Evolutionary conservation across 2,329 filamentous ascomycete genomes (phyloP).

Genomic region (Sclerotinia spermophila): DNA sequence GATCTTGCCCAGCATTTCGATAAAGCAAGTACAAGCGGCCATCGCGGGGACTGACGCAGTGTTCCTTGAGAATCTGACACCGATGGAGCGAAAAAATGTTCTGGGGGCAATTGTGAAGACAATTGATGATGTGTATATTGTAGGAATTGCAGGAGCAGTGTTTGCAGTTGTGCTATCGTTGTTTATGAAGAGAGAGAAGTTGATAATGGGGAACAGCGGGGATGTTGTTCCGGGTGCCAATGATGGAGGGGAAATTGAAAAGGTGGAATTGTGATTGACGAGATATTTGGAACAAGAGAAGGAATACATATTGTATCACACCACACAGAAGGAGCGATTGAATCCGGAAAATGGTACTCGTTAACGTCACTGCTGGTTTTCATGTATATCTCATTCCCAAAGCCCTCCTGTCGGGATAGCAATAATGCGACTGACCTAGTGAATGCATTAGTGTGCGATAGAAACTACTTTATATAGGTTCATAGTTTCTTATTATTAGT

Average conservation of each 20-base stretch:
- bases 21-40: constrained; percentile 27
- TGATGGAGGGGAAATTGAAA: too few species aligned
- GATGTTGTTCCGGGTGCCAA: too few species aligned
- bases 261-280: too few species aligned
- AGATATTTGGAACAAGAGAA: too few species aligned
- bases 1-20: constrained; percentile 28
- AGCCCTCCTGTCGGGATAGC: neutral
- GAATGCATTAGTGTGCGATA: too few species aligned
- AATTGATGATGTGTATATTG: neutral
- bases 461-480: too few species aligned
- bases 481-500: too few species aligned
- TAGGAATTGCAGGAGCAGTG: neutral
- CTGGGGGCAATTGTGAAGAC: neutral
- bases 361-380: neutral
- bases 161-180: neutral
- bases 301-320: too few species aligned
- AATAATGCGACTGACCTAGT: too few species aligned
- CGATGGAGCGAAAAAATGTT: neutral
- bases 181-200: neutral
- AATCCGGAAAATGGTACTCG: neutral
- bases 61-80: constrained; percentile 10
- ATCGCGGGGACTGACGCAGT: constrained; percentile 24
- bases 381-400: neutral
- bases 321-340: too few species aligned
- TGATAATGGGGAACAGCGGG: neutral